Conservation (phyloP, 2,329 filamentous ascomycete species). For the Annulohypoxylon truncatum region DNA sequence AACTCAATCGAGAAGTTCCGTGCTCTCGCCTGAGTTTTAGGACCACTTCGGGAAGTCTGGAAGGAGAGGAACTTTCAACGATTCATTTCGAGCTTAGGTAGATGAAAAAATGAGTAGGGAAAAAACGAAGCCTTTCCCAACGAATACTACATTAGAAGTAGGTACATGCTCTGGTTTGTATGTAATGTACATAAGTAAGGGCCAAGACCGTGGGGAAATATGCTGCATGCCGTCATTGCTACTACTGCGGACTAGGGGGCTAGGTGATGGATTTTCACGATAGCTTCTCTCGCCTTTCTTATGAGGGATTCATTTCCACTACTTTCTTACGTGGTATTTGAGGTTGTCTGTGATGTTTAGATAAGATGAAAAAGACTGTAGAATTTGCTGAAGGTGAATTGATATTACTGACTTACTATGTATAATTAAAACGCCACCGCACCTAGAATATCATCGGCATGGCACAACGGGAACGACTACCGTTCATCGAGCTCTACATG, state of each 20-base stretch:
- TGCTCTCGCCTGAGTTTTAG: constrained; percentile 23
- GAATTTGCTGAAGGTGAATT: background rate
- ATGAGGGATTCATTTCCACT: background rate
- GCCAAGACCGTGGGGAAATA: constrained; percentile 34
- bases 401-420: background rate
- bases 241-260: constrained; percentile 4
- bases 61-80: constrained; percentile 22
- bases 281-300: background rate
- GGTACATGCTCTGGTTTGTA: constrained; percentile 19
- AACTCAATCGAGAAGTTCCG: constrained; percentile 30
- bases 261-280: constrained; percentile 5
- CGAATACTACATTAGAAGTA: constrained; percentile 16
- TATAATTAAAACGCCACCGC: background rate
- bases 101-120: constrained; percentile 1
- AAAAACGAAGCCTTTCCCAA: background rate
- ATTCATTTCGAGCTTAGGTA: constrained; percentile 6
- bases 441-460: background rate
- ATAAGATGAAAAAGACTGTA: background rate
- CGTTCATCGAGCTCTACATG: constrained; percentile 25
- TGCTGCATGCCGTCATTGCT: constrained; percentile 35
- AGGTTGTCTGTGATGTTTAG: background rate
- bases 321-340: background rate
- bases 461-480: constrained; percentile 8
- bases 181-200: constrained; percentile 22
- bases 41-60: constrained; percentile 28